Evolutionary conservation across 306 rosid genomes (phyloP).

Genomic region (Rosa chinensis): DNA sequence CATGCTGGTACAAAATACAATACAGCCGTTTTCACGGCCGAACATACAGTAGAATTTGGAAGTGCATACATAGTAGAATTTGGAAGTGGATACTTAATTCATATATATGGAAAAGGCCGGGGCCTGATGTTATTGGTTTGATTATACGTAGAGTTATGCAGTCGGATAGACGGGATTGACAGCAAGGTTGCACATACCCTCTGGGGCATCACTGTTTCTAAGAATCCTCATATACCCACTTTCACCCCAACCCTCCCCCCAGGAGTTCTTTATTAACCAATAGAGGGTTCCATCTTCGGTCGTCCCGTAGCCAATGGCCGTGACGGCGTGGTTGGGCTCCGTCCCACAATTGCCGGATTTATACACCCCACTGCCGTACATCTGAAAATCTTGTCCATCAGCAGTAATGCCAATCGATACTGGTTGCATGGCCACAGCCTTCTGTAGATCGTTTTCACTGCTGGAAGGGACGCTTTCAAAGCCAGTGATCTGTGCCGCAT

Average conservation of each 20-base stretch:
- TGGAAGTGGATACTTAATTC: not conserved
- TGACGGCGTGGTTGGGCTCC: not conserved
- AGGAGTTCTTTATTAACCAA: conserved; percentile 31
- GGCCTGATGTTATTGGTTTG: not conserved
- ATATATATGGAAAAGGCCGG: not conserved
- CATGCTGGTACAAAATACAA: not conserved
- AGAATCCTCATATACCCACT: conserved; percentile 27
- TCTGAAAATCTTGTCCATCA: not conserved
- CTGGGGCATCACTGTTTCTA: not conserved
- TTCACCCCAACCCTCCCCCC: conserved; percentile 35
- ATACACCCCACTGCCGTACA: conserved; percentile 11
- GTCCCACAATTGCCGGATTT: not conserved
- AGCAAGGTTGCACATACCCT: not conserved
- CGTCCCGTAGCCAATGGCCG: conserved; percentile 27
- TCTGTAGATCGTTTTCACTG: conserved; percentile 8
- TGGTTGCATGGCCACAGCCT: conserved; percentile 29
- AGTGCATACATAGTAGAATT: too few species aligned
- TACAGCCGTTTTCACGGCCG: not conserved
- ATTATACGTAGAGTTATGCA: not conserved
- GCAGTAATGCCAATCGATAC: not conserved
- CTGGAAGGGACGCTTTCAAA: not conserved
- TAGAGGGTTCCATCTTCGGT: conserved; percentile 9
- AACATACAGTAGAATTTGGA: too few species aligned
- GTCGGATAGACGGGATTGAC: not conserved
- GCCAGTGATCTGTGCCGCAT: conserved; percentile 10